Percentiles rank a stretch among this genome's conserved stretches.
Conservation (phyloP, 2,329 filamentous ascomycete genomes). For the Exophiala oligosperma region DNA sequence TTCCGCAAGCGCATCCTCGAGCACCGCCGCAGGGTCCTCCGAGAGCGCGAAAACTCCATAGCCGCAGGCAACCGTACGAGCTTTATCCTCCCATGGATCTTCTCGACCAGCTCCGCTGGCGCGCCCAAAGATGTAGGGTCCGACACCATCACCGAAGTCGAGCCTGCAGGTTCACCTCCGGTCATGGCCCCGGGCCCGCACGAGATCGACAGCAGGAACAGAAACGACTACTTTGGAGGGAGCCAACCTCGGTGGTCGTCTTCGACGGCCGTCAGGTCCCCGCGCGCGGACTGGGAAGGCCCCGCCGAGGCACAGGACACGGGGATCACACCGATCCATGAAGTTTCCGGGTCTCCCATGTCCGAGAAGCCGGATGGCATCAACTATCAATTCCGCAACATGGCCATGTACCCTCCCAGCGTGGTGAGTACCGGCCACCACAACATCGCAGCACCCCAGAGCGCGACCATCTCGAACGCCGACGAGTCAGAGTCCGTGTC, state of each 20-base stretch:
- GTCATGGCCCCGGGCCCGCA: not conserved
- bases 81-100: constrained; percentile 14
- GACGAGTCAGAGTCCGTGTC: not conserved
- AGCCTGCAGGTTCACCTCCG: constrained; percentile 3
- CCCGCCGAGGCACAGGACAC: constrained; percentile 10
- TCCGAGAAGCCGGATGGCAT: constrained; percentile 6
- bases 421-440: constrained; percentile 9
- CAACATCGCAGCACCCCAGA: not conserved
- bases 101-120: not conserved
- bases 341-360: constrained; percentile 6
- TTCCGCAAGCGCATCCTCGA: constrained; percentile 36
- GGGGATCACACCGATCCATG: not conserved
- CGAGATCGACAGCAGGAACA: constrained; percentile 2
- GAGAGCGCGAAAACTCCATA: not conserved
- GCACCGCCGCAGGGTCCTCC: not conserved
- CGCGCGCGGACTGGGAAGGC: constrained; percentile 2
- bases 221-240: constrained; percentile 7
- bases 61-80: not conserved
- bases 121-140: constrained; percentile 12
- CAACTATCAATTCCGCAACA: constrained; percentile 12
- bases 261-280: constrained; percentile 12
- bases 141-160: constrained; percentile 19
- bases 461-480: not conserved
- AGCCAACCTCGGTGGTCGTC: constrained; percentile 11
- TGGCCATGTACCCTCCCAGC: constrained; percentile 15